Evolutionary conservation across 1,284 basidiomycete species (phyloP), one percentile per base, ranked within the genome.

Genomic region (Austroboletus niveus): DNA sequence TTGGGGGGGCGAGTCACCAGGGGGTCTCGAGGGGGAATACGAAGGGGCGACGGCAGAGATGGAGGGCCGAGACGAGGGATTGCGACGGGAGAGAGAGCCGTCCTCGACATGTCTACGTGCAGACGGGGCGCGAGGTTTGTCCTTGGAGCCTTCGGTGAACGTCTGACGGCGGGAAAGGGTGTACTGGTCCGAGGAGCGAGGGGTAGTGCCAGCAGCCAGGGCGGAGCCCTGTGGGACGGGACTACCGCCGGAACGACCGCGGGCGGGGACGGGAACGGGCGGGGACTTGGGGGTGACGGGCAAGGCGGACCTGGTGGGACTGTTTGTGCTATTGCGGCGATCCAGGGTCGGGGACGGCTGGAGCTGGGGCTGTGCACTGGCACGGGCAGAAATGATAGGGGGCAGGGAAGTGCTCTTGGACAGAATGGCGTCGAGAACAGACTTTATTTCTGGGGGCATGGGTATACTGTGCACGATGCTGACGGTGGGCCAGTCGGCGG

Each of bases 401-500:
- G 66, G 58, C 17, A 67, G 46, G 17, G 60, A 48, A 27, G 47
- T 61, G 42, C 59, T 65, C 42, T 66, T 66, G 30, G 73, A 68
- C 43, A 66, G 63, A 53, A 87, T 70, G 49, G 72, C 72, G 52
- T 87, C 85, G 45, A 90, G 73, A 38, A 82, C 69, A 12, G 77
- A 71, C 65, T 84, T 87, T 66, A 89, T 78, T 46, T 88, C 85
- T 15, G 75, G 61, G 12, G 87, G 87, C 55, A 89, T 85, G 45
- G 82, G 75, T 46, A 89, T 73, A 51, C 79, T 76, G 61, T 90
- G 84, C 14, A 90, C 80, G 53, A 79, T 74, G 69, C 80, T 84
- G 64, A 92, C 86, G 34, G 86, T 80, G 57, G 75, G 80, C 89
- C 89, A 92, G 68, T 91, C 89, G n/a, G 85, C 85, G 47, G 81